Base-by-base conservation (phyloP, 306 rosid species). In the Begonia masoniana region DNA sequence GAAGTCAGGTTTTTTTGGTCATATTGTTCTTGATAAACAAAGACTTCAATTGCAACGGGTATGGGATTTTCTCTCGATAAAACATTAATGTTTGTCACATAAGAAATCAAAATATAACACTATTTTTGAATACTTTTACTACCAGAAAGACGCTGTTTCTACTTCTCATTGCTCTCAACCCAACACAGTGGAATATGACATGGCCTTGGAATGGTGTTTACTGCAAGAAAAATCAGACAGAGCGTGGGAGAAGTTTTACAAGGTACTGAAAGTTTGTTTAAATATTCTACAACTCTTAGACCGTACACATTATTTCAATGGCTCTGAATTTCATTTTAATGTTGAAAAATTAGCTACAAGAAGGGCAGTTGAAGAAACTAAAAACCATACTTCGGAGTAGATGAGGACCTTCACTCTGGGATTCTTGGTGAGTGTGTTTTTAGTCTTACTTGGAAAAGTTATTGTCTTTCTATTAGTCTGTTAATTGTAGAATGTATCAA, bases 1-100 rank as follows among this genome's bases (percentile, higher is more conserved):
- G 81, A 83, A 76, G 62, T 72, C 74, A 57, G n/a, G 31, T 12
- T 92, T 76, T 68, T 66, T 59, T 66, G 96, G 95, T 57, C 99
- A 92, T 70, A 63, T 75, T 65, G 63, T 46, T 67, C 52, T 81
- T 1, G 88, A 81, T 60, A 83, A 77, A 47, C 68, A 55, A 45
- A 66, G 88, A 61, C 39, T 55, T 64, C 83, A 62, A 48, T 63
- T 61, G 76, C 79, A 65, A 35, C 85, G 84, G 58, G 95, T 60
- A 78, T 74, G 88, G 99, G 83, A 68, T 50, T 43, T 46, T 41
- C 15, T 41, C 60, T 64, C 65, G n/a, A 56, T 41, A 41, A 31
- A 31, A 31, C 39, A 31, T 31, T 31, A 31, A 31, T 31, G 39
- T 31, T 31, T 31, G 0, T 31, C 8, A 31, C 39, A 7, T 7